A percentile compares a stretch with the other conserved stretches of the same genome.
These are phyloP conservation scores for Neoboletus brunneissimus DNA, from an alignment of 768 basidiomycete genomes.

Conservation along the genomic window DNA sequence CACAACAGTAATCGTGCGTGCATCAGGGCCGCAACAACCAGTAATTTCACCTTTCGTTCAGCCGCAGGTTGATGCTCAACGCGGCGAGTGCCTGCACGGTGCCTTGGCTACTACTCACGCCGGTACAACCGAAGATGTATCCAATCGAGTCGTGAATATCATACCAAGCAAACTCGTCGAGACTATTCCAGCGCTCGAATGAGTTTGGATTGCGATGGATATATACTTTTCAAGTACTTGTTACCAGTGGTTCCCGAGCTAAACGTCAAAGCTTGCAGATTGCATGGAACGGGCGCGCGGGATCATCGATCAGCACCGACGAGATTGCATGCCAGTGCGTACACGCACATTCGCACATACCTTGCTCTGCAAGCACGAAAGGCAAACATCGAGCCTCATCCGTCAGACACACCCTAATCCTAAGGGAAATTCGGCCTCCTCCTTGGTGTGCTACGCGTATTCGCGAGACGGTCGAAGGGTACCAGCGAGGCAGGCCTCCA, in stretches of 20 bases:
- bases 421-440: no score
- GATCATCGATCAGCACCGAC: constrained; percentile 5
- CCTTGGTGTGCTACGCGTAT: constrained; percentile 16
- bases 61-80: constrained; percentile 71
- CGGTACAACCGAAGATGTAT: constrained; percentile 70
- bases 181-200: constrained; percentile 74
- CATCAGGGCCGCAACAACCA: constrained; percentile 77
- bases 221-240: constrained; percentile 85
- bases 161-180: constrained; percentile 85
- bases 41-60: constrained; percentile 79
- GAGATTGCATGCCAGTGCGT: no score
- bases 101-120: constrained; percentile 70
- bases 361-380: constrained; percentile 75
- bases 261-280: constrained; percentile 65
- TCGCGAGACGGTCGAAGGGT: constrained; percentile 56
- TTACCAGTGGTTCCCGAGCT: constrained; percentile 86
- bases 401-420: constrained; percentile 77
- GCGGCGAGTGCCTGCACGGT: constrained; percentile 80
- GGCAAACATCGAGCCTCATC: constrained; percentile 63
- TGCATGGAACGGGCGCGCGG: background rate
- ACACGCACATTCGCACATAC: constrained; percentile 7
- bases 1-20: constrained; percentile 78
- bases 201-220: constrained; percentile 66
- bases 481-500: no score
- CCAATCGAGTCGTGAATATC: constrained; percentile 84